These are phyloP conservation scores for Westerdykella ornata DNA, from an alignment of 2,329 filamentous ascomycete species.

Conservation along the genomic window DNA sequence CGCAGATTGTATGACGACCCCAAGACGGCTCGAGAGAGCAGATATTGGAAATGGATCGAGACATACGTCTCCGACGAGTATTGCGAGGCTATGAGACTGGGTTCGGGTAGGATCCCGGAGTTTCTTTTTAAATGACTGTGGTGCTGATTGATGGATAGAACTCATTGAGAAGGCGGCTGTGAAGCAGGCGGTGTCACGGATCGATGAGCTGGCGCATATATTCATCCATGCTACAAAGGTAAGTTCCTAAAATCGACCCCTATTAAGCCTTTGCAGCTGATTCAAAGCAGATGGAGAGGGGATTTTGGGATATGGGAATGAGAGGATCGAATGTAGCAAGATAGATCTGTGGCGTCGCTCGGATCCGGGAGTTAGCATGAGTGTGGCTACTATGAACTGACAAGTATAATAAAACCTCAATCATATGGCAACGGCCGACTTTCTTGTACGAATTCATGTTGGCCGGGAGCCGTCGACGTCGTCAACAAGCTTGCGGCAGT, in stretches of 20 bases:
- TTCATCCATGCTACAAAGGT: constrained; percentile 85
- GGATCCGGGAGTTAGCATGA: too few species aligned
- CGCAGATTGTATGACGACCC: constrained; percentile 59
- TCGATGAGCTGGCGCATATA: constrained; percentile 77
- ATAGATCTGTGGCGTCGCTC: too few species aligned
- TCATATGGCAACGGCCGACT: too few species aligned
- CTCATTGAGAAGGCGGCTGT: constrained; percentile 68
- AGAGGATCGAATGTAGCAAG: not conserved
- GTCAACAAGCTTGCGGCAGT: too few species aligned
- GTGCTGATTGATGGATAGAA: constrained; percentile 42
- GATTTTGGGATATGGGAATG: constrained; percentile 67
- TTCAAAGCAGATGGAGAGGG: constrained; percentile 57
- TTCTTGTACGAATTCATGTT: too few species aligned
- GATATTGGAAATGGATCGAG: constrained; percentile 85
- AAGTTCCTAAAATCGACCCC: constrained; percentile 24
- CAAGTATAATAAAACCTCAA: too few species aligned
- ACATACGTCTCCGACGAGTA: constrained; percentile 84
- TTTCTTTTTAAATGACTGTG: not conserved
- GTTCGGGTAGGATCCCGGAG: constrained; percentile 54
- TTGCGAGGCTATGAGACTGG: constrained; percentile 60
- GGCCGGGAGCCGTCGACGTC: too few species aligned
- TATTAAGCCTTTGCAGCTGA: constrained; percentile 10
- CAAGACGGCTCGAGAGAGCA: constrained; percentile 58
- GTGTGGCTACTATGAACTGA: too few species aligned
- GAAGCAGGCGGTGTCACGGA: constrained; percentile 63